These are phyloP conservation scores for Backusella sp. DNA, from an alignment of 192 early-diverging fungal species.

Conservation along the genomic window DNA sequence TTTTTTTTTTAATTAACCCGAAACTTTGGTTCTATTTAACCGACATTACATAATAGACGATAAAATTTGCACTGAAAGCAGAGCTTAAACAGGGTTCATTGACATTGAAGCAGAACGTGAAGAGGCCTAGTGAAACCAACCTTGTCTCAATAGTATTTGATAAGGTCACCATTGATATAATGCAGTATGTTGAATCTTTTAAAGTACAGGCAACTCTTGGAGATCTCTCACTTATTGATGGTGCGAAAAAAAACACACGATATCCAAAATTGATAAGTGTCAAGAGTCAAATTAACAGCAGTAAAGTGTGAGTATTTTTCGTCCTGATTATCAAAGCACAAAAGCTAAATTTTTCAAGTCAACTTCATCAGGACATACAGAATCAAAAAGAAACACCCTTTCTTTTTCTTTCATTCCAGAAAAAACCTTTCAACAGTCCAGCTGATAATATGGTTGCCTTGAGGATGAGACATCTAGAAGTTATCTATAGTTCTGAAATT, in stretches of 20 bases:
- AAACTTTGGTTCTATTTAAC: not conserved
- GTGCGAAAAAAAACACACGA: constrained; percentile 53
- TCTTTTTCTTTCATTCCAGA: constrained; percentile 61
- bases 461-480: constrained; percentile 72
- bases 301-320: not conserved
- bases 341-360: not conserved
- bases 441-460: constrained; percentile 73
- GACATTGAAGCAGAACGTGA: constrained; percentile 57
- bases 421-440: constrained; percentile 68
- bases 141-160: constrained; percentile 64
- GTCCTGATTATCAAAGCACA: not conserved
- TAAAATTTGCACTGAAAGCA: constrained; percentile 59
- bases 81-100: constrained; percentile 77
- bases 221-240: constrained; percentile 60
- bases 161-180: constrained; percentile 51
- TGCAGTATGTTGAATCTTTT: constrained; percentile 52
- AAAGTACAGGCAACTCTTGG: constrained; percentile 53
- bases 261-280: constrained; percentile 56
- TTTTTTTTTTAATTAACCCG: not conserved
- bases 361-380: not conserved
- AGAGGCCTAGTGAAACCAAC: constrained; percentile 24
- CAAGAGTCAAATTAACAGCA: constrained; percentile 23
- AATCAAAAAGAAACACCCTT: constrained; percentile 38
- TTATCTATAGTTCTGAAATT: constrained; percentile 71
- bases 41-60: constrained; percentile 40